These are phyloP conservation scores for Chloromonas sp. DNA, from an alignment of 163 green algal species.

Conservation along the genomic window DNA sequence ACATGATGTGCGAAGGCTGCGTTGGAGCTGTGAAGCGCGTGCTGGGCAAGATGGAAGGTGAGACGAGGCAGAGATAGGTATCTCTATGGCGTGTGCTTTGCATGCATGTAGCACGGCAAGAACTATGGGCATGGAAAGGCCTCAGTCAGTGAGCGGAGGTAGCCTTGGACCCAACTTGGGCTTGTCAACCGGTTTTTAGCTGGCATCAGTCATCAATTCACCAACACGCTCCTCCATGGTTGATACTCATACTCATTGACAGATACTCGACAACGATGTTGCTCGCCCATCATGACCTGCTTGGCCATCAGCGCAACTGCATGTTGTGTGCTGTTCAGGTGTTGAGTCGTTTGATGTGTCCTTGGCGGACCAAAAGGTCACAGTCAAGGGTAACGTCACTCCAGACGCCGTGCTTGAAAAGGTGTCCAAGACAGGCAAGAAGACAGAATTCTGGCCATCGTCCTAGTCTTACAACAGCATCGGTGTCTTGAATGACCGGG, in stretches of 20 bases:
- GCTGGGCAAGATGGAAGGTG: conserved; percentile 37
- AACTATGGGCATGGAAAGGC: background rate
- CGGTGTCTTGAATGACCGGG: too few species aligned
- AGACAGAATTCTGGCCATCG: conserved; percentile 34
- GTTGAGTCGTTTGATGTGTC: conserved; percentile 48
- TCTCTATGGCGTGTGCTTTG: background rate
- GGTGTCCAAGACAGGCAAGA: conserved; percentile 54
- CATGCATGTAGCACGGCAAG: background rate
- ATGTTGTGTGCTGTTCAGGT: conserved; percentile 9
- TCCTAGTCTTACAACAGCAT: background rate
- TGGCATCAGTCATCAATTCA: too few species aligned
- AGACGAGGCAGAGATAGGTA: background rate
- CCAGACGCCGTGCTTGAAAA: conserved; percentile 2
- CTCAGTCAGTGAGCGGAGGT: background rate
- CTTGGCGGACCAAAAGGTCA: conserved; percentile 51
- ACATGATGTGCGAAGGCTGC: conserved; percentile 55
- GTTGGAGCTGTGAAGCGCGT: conserved; percentile 44
- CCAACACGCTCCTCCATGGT: too few species aligned
- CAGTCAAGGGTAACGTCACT: conserved; percentile 40
- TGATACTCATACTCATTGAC: background rate
- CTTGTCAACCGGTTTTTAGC: background rate
- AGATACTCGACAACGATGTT: background rate
- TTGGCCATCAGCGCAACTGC: too few species aligned
- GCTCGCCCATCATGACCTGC: background rate
- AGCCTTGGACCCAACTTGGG: background rate